Conservation (phyloP, 2,329 filamentous ascomycete genomes). For the Beauveria brongniartii region DNA sequence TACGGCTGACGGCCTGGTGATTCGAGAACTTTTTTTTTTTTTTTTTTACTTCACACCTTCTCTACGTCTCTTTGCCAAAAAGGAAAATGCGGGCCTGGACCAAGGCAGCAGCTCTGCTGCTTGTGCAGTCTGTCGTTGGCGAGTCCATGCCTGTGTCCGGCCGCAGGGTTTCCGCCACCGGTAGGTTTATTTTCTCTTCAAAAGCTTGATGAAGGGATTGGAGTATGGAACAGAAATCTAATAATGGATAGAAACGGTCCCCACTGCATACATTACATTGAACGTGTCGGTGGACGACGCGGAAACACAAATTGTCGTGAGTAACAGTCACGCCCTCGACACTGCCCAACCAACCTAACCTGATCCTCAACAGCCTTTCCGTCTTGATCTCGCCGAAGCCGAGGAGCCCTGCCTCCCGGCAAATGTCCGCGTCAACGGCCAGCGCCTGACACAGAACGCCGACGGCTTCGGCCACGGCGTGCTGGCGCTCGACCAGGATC, state of each 20-base stretch:
- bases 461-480: conserved; percentile 33
- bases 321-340: background rate
- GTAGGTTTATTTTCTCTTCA: background rate
- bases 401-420: conserved; percentile 36
- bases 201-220: background rate
- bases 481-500: conserved; percentile 30
- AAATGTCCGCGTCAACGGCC: conserved; percentile 40
- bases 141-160: background rate
- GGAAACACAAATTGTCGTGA: conserved; percentile 18
- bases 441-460: conserved; percentile 30
- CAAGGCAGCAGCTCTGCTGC: conserved; percentile 21
- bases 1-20: background rate
- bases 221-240: background rate
- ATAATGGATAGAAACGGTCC: conserved; percentile 12
- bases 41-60: background rate
- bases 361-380: conserved; percentile 24
- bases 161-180: background rate
- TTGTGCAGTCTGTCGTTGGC: conserved; percentile 12
- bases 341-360: conserved; percentile 7
- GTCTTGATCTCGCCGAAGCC: conserved; percentile 37
- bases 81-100: conserved; percentile 21
- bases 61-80: background rate
- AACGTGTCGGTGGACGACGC: conserved; percentile 16
- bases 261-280: conserved; percentile 19
- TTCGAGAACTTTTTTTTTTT: background rate